Evolutionary conservation across 805 yeast species (phyloP), one percentile per base, ranked within the genome.

Genomic region (Suhomyces prunicola): DNA sequence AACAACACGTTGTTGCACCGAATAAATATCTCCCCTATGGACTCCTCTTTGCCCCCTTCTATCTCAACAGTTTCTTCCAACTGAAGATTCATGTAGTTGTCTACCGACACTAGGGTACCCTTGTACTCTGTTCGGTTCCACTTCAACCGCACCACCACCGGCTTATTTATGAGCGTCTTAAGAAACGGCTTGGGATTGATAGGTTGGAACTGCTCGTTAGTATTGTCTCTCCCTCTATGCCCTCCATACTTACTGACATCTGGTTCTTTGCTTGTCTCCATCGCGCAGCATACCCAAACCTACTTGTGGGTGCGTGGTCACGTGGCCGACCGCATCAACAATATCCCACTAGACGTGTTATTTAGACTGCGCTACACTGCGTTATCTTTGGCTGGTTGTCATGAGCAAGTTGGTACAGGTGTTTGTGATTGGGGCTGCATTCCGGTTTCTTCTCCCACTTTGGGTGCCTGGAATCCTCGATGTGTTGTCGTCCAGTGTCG

Each of bases 111-210:
- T 44, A 94, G 77, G 19, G 69, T 80, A 1, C 99, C 99, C 54
- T 75, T 81, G 69, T 94, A 94, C 67, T 91, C 96, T 9, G 96
- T 88, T 58, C 82, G 82, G 64, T 91, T 93, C 87, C 97, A 94
- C 67, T 94, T 94, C 56, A 94, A 79, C 53, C 91, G 82, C 19
- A 94, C 93, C 10, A 85, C 72, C 10, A 93, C 91, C 33, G 73
- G 77, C 54, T 85, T 79, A 52, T 86, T 85, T n/a, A 87, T 77
- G 44, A 94, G 80, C 23, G 88, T 85, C 56, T 85, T 85, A 46
- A 94, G 76, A 60, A 85, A 94, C n/a, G 97, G 97, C 66, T 88
- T 91, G 13, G 97, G 97, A 63, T 90, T 90, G 22, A 87, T 76
- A 15, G 96, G 94, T 57, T 77, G 81, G 58, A 80, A 78, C 65